Conservation (phyloP, 495 filamentous ascomycete species). For the Penicillium coffeae region DNA sequence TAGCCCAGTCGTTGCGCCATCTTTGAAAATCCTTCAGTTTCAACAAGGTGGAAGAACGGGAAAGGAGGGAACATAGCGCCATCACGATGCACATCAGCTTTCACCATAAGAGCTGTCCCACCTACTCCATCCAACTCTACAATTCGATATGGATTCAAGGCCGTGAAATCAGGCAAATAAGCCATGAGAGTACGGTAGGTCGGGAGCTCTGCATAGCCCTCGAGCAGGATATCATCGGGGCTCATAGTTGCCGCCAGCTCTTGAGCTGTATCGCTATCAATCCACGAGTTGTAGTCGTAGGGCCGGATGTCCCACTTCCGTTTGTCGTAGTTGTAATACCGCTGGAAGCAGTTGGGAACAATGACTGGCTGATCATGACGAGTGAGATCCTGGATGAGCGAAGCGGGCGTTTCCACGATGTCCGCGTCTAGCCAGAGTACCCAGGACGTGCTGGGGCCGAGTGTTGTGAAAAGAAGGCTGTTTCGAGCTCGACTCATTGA, state of each 20-base stretch:
- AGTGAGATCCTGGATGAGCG: conserved; percentile 90
- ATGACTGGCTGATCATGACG: conserved; percentile 80
- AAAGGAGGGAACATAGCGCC: conserved; percentile 99
- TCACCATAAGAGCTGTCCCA: conserved; percentile 88
- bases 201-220: conserved; percentile 88
- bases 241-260: conserved; percentile 74
- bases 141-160: conserved; percentile 54
- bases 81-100: conserved; percentile 95
- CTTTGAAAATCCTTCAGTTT: conserved; percentile 97
- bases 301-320: conserved; percentile 69
- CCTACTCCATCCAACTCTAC: conserved; percentile 87
- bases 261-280: conserved; percentile 75
- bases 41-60: conserved; percentile 91
- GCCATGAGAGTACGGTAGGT: conserved; percentile 93
- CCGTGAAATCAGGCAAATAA: conserved; percentile 59
- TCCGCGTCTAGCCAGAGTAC: conserved; percentile 95
- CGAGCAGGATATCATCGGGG: conserved; percentile 84
- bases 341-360: conserved; percentile 93
- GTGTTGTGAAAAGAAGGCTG: conserved; percentile 91
- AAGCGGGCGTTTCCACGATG: conserved; percentile 81
- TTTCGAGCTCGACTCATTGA: conserved; percentile 93
- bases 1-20: conserved; percentile 90
- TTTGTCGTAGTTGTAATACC: conserved; percentile 69
- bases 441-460: conserved; percentile 92
- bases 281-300: conserved; percentile 98